A percentile compares a stretch with the other conserved stretches of the same genome.
phyloP scores from a whole-genome alignment of 306 rosid species.

The Alnus glutinosa region DNA sequence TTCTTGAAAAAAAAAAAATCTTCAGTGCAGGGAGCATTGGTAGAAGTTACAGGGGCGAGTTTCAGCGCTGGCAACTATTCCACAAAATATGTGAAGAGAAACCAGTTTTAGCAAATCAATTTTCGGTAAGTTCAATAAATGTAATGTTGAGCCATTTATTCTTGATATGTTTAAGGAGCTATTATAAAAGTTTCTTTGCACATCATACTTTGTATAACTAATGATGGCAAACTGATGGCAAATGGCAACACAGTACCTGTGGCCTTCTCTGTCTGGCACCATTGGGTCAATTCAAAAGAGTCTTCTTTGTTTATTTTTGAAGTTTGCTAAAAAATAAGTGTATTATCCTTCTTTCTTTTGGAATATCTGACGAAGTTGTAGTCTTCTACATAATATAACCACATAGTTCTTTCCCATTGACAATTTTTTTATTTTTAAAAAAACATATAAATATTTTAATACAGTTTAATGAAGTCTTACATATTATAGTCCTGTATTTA shows the following conservation, averaged over 20 bases:
- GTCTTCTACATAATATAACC: background rate
- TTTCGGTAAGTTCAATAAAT: constrained; percentile 65
- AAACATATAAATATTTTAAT: background rate
- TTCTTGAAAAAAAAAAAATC: constrained; percentile 15
- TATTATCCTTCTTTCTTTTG: background rate
- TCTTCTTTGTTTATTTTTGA: background rate
- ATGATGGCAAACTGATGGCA: background rate
- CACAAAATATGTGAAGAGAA: constrained; percentile 75
- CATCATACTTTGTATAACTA: background rate
- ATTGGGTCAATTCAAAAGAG: background rate
- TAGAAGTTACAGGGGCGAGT: constrained; percentile 80
- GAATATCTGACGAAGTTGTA: constrained; percentile 4
- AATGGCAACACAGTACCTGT: background rate
- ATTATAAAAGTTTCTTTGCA: background rate
- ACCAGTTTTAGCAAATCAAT: constrained; percentile 88
- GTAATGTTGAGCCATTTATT: constrained; percentile 19
- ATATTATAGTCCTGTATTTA: background rate
- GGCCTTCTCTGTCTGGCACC: background rate
- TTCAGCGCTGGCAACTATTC: constrained; percentile 91
- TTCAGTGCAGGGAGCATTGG: constrained; percentile 92
- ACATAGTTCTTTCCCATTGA: background rate
- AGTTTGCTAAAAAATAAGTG: background rate
- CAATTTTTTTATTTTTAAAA: background rate
- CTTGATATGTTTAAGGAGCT: constrained; percentile 6
- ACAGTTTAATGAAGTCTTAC: background rate